These are phyloP conservation scores for Isabelozyma pseudorhagii DNA, from an alignment of 805 yeast genomes.

Conservation along the genomic window DNA sequence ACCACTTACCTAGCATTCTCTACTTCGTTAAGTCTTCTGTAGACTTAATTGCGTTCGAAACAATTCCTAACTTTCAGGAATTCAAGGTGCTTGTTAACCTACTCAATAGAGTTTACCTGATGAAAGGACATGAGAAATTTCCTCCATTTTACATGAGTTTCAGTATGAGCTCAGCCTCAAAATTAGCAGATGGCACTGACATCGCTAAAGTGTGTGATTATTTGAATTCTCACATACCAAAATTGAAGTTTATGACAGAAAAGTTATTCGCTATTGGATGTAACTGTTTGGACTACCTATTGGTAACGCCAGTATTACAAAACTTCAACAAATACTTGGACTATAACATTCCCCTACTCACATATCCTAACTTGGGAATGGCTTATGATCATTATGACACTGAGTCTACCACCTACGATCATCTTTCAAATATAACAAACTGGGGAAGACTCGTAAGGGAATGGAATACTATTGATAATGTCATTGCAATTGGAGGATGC, in stretches of 20 bases:
- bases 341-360: slow-evolving; percentile 38
- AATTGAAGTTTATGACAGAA: slow-evolving; percentile 6
- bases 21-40: slow-evolving; percentile 40
- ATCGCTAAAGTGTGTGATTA: slow-evolving; percentile 17
- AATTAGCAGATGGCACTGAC: slow-evolving; percentile 31
- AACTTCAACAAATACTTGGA: slow-evolving; percentile 19
- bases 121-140: slow-evolving; percentile 9
- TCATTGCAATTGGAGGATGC: slow-evolving; percentile 67
- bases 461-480: slow-evolving; percentile 41
- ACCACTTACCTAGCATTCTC: slow-evolving; percentile 47
- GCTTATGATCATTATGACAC: slow-evolving; percentile 44
- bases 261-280: slow-evolving; percentile 56
- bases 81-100: slow-evolving; percentile 46
- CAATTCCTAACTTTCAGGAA: slow-evolving; percentile 65
- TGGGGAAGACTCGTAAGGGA: slow-evolving; percentile 39
- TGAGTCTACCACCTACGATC: slow-evolving; percentile 11
- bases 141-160: slow-evolving; percentile 48
- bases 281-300: slow-evolving; percentile 57
- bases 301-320: slow-evolving; percentile 39
- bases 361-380: slow-evolving; percentile 80
- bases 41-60: slow-evolving; percentile 65
- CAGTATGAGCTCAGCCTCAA: slow-evolving; percentile 19
- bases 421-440: slow-evolving; percentile 7
- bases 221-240: slow-evolving; percentile 8
- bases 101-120: slow-evolving; percentile 14